Evolutionary conservation across 495 filamentous ascomycete genomes (phyloP), one percentile per base, ranked within the genome.

Genomic region (Xanthoparmelia taractica): DNA sequence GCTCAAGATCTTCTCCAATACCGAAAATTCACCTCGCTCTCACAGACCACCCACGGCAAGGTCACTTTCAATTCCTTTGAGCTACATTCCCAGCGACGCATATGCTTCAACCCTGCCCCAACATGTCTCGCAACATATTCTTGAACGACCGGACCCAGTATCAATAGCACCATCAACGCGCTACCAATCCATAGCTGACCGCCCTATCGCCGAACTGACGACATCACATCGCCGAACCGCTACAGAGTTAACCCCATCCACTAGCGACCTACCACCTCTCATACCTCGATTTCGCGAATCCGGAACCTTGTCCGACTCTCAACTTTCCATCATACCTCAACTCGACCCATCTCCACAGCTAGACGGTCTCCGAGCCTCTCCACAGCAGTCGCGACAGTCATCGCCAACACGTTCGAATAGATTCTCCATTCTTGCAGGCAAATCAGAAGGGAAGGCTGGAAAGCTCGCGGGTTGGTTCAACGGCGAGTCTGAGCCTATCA

Each of bases 381-480:
- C 43, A 10, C 40, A 50, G 25, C 40, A 58, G 31, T 59, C 61
- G 41, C 54, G 41, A 15, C 55, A 63, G 41, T 40, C 54, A 17
- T 63, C 61, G 15, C 55, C 56, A n/a, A 12, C 56, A 13, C 43
- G 41, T 13, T 37, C 54, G 8, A 63, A 52, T 8, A 31, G 50
- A 34, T 56, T 55, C 47, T 40, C 60, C 48, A 56, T 54, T 10
- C 27, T 33, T 31, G 34, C 34, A 36, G 29, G 40, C 41, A 60
- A 37, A 33, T 7, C 43, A 23, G 58, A 60, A 34, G 48, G 40
- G 36, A 61, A 61, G 60, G 50, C 38, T 54, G 50, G 76, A 58
- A 70, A 75, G 18, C 60, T 84, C 48, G 76, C 74, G 41, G 76
- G 73, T 55, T 82, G 81, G 79, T 84, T 84, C 58, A 76, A 78